Evolutionary conservation across 306 rosid genomes (phyloP).

Genomic region (Castanea crenata): DNA sequence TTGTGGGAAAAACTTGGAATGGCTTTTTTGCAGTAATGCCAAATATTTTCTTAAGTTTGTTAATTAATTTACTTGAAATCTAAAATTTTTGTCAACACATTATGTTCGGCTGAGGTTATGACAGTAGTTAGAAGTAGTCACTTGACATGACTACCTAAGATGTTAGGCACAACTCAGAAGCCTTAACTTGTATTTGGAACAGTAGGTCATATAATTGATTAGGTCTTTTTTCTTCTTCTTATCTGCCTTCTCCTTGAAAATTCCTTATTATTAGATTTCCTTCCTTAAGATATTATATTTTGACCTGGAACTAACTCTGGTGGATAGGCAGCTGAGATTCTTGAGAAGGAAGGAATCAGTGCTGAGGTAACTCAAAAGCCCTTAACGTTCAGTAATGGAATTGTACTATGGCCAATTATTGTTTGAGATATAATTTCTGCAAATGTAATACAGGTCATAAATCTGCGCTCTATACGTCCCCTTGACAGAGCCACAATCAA

Average conservation of each 20-base stretch:
- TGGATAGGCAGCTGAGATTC: conserved; percentile 87
- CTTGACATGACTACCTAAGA: too few species aligned
- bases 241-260: background rate
- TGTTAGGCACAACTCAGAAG: too few species aligned
- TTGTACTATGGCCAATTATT: background rate
- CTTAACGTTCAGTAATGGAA: background rate
- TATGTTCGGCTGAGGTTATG: too few species aligned
- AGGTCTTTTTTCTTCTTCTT: too few species aligned
- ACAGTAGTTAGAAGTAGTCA: too few species aligned
- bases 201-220: too few species aligned
- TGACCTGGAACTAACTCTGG: conserved; percentile 15
- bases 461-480: conserved; percentile 90
- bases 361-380: conserved; percentile 68
- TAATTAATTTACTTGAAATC: too few species aligned
- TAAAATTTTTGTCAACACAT: too few species aligned
- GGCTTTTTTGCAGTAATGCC: too few species aligned
- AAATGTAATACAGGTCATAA: conserved; percentile 57
- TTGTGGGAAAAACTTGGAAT: too few species aligned
- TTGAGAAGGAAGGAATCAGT: conserved; percentile 84
- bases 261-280: background rate
- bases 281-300: background rate
- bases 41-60: too few species aligned
- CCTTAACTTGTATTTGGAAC: too few species aligned
- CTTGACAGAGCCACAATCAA: conserved; percentile 87
- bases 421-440: conserved; percentile 6